Evolutionary conservation across 2,329 filamentous ascomycete genomes (phyloP).

Genomic region (Penicillium verrucosum): DNA sequence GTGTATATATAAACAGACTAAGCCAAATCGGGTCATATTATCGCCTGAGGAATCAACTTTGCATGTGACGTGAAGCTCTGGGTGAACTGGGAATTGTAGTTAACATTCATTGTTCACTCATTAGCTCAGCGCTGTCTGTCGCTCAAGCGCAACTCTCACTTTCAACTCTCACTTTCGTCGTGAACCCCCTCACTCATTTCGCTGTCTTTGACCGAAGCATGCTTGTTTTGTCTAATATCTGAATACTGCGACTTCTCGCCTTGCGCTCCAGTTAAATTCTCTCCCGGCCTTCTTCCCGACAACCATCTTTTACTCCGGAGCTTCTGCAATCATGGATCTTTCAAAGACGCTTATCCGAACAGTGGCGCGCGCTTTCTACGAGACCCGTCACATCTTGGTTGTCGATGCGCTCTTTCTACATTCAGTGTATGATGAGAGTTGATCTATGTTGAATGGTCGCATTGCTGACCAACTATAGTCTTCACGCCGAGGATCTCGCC

Average conservation of each 20-base stretch:
- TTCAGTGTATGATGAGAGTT: constrained; percentile 55
- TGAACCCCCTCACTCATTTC: constrained; percentile 4
- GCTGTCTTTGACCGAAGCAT: neutral
- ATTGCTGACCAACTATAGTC: constrained; percentile 42
- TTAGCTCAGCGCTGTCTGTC: constrained; percentile 5
- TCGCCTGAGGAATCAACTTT: constrained; percentile 12
- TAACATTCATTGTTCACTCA: constrained; percentile 1
- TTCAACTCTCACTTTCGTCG: neutral
- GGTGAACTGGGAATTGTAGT: neutral
- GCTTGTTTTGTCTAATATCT: neutral
- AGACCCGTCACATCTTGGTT: constrained; percentile 77
- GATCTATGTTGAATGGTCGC: neutral
- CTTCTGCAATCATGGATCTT: constrained; percentile 53
- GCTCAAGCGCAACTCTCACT: constrained; percentile 1
- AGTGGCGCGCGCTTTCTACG: constrained; percentile 81
- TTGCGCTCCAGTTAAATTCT: constrained; percentile 4
- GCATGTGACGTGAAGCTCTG: constrained; percentile 12
- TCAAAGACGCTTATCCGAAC: constrained; percentile 79
- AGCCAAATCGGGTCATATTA: neutral
- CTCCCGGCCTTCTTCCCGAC: neutral
- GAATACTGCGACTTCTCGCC: constrained; percentile 1
- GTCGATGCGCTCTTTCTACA: constrained; percentile 76
- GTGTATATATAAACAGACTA: neutral
- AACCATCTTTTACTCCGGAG: neutral
- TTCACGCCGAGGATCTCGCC: constrained; percentile 84